Conservation (phyloP, 345 rosid genomes). For the Gynandropsis gynandra region DNA sequence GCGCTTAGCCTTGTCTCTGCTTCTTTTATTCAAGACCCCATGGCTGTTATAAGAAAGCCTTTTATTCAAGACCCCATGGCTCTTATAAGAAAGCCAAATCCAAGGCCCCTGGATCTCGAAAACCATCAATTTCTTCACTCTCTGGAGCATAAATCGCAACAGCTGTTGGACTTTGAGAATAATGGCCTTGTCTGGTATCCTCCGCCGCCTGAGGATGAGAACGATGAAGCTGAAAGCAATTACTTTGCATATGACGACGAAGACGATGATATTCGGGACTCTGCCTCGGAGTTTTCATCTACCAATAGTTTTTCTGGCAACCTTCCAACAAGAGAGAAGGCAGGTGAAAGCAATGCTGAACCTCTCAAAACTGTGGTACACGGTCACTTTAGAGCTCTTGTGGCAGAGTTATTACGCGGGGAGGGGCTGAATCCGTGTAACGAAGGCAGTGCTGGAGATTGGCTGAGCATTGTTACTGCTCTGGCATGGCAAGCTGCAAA, state of each 20-base stretch:
- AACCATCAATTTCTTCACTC: constrained; percentile 34
- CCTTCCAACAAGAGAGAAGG: constrained; percentile 58
- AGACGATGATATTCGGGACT: constrained; percentile 76
- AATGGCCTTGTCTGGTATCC: constrained; percentile 84
- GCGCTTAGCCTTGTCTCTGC: constrained; percentile 46
- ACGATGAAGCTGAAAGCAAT: constrained; percentile 67
- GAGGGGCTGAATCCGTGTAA: constrained; percentile 49
- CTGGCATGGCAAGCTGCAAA: constrained; percentile 95
- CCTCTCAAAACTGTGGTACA: constrained; percentile 68
- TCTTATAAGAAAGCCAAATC: constrained; percentile 45
- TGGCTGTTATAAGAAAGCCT: constrained; percentile 53
- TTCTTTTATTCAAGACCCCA: constrained; percentile 47
- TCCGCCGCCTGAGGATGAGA: constrained; percentile 82
- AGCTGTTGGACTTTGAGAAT: constrained; percentile 77
- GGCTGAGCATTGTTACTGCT: constrained; percentile 76
- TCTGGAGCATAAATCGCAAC: constrained; percentile 37
- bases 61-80: constrained; percentile 49
- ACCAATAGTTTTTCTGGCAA: constrained; percentile 68
- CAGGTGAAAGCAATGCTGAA: constrained; percentile 56
- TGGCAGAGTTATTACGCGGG: constrained; percentile 71
- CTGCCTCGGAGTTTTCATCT: constrained; percentile 61
- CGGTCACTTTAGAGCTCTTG: constrained; percentile 95
- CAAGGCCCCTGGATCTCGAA: constrained; percentile 38
- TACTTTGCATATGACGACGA: constrained; percentile 76
- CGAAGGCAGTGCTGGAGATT: constrained; percentile 49